A percentile compares a stretch with the other conserved stretches of the same genome.
Conservation (phyloP, 164 flowering plant genomes). For the Tetrastigma voinierianum region DNA sequence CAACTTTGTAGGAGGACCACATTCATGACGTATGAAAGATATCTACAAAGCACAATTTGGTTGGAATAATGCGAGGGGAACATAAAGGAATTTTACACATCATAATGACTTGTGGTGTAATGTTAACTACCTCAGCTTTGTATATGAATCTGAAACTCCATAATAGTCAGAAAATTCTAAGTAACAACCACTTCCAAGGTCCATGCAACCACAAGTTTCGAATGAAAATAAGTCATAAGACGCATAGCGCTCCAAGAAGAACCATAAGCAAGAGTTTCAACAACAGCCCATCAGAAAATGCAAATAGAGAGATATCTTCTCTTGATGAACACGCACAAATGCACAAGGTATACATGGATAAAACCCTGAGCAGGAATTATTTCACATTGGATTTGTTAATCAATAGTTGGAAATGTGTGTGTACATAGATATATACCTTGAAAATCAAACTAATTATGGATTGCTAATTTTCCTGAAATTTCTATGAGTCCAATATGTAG, state of each 20-base stretch:
- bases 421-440: too few relatives aligned
- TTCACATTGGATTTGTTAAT: not conserved
- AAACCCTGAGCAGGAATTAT: not conserved
- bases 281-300: constrained; percentile 54
- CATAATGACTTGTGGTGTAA: not conserved
- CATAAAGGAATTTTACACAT: not conserved
- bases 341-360: not conserved
- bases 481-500: too few relatives aligned
- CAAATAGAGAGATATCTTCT: not conserved
- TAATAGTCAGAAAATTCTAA: constrained; percentile 87
- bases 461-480: too few relatives aligned
- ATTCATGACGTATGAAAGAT: constrained; percentile 82
- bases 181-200: constrained; percentile 84
- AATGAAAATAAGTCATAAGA: constrained; percentile 66
- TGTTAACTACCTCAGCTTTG: constrained; percentile 63
- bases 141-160: constrained; percentile 87
- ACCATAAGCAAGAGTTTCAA: constrained; percentile 92
- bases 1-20: constrained; percentile 91
- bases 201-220: constrained; percentile 64
- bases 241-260: constrained; percentile 81
- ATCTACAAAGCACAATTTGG: constrained; percentile 35
- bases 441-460: too few relatives aligned
- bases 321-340: not conserved
- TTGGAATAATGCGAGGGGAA: constrained; percentile 4
- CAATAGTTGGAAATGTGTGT: too few relatives aligned